Evolutionary conservation across 140 eudicot species (phyloP).

Genomic region (Eryngium alpinum): DNA sequence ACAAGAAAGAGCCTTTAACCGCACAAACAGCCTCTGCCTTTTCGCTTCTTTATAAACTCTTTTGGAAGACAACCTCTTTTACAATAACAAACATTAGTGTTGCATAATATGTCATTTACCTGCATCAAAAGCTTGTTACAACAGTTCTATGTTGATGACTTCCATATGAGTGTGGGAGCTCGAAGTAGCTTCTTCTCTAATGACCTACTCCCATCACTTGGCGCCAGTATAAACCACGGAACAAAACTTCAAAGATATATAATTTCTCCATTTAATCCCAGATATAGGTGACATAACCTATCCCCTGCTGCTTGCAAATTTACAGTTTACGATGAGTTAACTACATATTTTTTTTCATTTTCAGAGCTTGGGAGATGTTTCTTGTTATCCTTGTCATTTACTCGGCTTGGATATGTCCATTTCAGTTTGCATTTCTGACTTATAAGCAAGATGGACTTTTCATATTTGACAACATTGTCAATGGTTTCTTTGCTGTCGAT

Average conservation of each 20-base stretch:
- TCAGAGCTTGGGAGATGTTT: slow-evolving; percentile 96
- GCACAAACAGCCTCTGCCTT: slow-evolving; percentile 31
- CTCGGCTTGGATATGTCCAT: slow-evolving; percentile 94
- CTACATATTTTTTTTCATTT: neutral
- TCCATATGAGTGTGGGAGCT: slow-evolving; percentile 28
- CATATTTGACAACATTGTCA: slow-evolving; percentile 80
- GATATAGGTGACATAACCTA: slow-evolving; percentile 54
- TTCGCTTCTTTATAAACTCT: slow-evolving; percentile 41
- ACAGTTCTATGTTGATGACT: slow-evolving; percentile 57
- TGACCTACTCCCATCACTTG: slow-evolving; percentile 89
- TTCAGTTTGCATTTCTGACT: slow-evolving; percentile 70
- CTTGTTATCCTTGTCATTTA: slow-evolving; percentile 70
- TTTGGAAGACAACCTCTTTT: slow-evolving; percentile 16
- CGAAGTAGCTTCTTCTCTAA: slow-evolving; percentile 68
- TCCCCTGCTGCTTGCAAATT: neutral
- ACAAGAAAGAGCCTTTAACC: slow-evolving; percentile 15
- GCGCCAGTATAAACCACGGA: slow-evolving; percentile 62
- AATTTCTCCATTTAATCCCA: slow-evolving; percentile 65
- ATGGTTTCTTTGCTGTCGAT: slow-evolving; percentile 85
- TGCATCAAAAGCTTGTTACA: slow-evolving; percentile 34
- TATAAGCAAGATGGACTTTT: slow-evolving; percentile 55
- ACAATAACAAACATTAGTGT: slow-evolving; percentile 16
- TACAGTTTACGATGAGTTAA: neutral
- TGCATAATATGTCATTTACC: slow-evolving; percentile 32
- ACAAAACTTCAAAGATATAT: slow-evolving; percentile 38